Evolutionary conservation across 805 yeast species (phyloP), one percentile per base, ranked within the genome.

Genomic region (Pichia phayaonensis): DNA sequence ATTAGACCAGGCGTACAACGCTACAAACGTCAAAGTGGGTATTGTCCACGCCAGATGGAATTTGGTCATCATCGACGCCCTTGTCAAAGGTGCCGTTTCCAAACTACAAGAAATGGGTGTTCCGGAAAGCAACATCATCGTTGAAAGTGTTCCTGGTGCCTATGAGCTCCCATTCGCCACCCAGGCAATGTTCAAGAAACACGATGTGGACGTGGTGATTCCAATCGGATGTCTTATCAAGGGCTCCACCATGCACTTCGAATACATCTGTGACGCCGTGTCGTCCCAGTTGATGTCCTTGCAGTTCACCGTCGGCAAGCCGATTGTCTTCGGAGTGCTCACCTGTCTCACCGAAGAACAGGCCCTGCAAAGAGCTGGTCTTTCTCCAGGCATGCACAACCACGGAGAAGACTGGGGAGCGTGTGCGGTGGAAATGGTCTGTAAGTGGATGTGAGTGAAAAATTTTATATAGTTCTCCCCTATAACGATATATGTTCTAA

Each of bases 351-450:
- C 96, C 27, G 96, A 90, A 59, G 90, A 86, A 61, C 99, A 94
- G 72, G 99, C 98, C 15, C 78, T 84, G 58, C 82, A 83, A 21
- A 83, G 99, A 70, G 96, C 98, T 13, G 99, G 98, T 24, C 72
- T 92, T 54, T 67, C 74, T 40, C 69, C 69, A 29, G 89, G 85
- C 51, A 79, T 83, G 82, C 98, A 94, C 69, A 92, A 92, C 73
- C 99, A 94, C 63, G 99, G 99, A 56, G 88, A 79, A 63, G 99
- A 94, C 68, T 92, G 99, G 99, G 99, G 96, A 59, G 90, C 95
- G 36, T 97, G 97, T 49, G 99, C 99, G 16, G 96, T 94, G 26
- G 99, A 92, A 72, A 92, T 94, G 98, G 84, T 79, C 4, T 46
- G 63, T 16, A 80, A 80, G 58, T 79, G 53, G 52, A 48, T 26